Base-by-base conservation (phyloP, 176 grass and related monocot genomes). In the Chloris gayana region DNA sequence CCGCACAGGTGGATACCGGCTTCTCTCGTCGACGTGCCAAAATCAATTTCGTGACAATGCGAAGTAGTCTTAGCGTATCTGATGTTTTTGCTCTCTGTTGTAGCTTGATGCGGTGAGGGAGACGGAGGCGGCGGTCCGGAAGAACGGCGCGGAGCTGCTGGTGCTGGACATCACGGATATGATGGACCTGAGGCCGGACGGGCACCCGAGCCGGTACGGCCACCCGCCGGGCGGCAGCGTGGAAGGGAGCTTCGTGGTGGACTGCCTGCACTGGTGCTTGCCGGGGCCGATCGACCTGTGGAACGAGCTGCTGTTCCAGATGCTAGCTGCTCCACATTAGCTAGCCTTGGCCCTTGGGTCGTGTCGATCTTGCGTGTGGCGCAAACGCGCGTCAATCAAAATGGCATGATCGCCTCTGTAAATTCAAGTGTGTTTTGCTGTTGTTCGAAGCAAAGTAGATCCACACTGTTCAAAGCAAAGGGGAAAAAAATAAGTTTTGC, bases 181-280 rank as follows among this genome's bases (percentile, higher is more conserved):
- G 58, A 90, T 94, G 91, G 44, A 88, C 83, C 21, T 90, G 79
- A 75, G 94, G 75, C 91, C 94, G 29, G 94, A 97, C 73, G 89
- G 89, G 15, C 94, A 97, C 84, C 91, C 89, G 14, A 83, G 89
- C 83, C 76, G 80, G 65, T 93, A 93, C 70, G 88, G 87, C 2
- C 91, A 93, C 75, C 79, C 13, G 74, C 42, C 70, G 24, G 78
- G 80, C 18, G 82, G 89, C 49, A 88, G 80, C 71, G 91, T 93
- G 11, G 76, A 84, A 13, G 87, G 87, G 27, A 70, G 19, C 21
- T 83, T 88, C 79, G 44, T 72, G 27, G 84, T 86, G 51, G 91
- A 94, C 27, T 91, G 91, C 82, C 79, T 94, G 19, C 91, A 94
- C 50, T 94, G 91, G 91, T 94, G 91, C 80, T 50, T 94, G 79